Conservation (phyloP, 2,329 filamentous ascomycete species). For the Penicillium nordicum region DNA sequence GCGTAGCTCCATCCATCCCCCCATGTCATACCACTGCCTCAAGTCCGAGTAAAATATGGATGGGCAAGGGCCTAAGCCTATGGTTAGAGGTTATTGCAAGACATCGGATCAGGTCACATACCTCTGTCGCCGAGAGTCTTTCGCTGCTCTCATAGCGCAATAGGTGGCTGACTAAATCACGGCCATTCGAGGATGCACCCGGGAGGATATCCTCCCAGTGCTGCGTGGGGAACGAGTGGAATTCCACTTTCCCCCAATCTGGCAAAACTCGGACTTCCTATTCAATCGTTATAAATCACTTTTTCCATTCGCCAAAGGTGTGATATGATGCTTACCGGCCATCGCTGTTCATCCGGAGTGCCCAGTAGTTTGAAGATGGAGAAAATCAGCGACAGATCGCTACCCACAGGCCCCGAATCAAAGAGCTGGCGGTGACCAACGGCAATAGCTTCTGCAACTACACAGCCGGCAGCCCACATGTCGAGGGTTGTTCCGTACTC, state of each 20-base stretch:
- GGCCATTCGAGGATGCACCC: slow-evolving; percentile 55
- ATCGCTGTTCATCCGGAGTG: slow-evolving; percentile 72
- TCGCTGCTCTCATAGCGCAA: slow-evolving; percentile 68
- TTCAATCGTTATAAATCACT: background rate
- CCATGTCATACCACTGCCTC: slow-evolving; percentile 2
- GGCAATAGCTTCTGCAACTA: slow-evolving; percentile 71
- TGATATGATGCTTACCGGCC: slow-evolving; percentile 62
- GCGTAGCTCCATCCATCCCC: background rate
- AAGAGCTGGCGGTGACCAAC: slow-evolving; percentile 64
- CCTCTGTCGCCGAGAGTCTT: slow-evolving; percentile 66
- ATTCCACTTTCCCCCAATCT: slow-evolving; percentile 84
- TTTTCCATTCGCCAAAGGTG: slow-evolving; percentile 1
- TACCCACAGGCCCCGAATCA: slow-evolving; percentile 83
- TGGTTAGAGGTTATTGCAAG: slow-evolving; percentile 16
- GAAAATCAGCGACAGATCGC: slow-evolving; percentile 82
- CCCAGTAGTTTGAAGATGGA: slow-evolving; percentile 92
- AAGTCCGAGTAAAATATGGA: slow-evolving; percentile 34
- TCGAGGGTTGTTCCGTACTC: slow-evolving; percentile 71
- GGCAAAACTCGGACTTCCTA: slow-evolving; percentile 55
- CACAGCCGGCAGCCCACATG: slow-evolving; percentile 83
- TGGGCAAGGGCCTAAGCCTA: slow-evolving; percentile 35
- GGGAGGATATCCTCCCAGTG: slow-evolving; percentile 70
- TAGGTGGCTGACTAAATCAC: slow-evolving; percentile 64
- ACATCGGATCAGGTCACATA: slow-evolving; percentile 27
- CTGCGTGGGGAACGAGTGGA: slow-evolving; percentile 66